Evolutionary conservation across 2,329 filamentous ascomycete genomes (phyloP).

Genomic region (Pyricularia grisea): DNA sequence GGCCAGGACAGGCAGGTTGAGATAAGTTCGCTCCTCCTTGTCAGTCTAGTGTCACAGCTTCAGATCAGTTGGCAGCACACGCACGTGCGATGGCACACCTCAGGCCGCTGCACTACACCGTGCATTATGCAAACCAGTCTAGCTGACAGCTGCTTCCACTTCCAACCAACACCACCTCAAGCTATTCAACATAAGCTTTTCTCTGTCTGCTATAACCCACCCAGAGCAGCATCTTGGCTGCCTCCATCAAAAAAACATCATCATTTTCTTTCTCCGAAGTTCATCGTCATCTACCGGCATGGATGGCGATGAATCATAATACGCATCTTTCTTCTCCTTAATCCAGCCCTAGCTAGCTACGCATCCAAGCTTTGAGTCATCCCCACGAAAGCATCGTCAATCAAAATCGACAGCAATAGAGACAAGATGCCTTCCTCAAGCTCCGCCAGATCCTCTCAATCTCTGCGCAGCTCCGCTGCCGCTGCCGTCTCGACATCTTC

Average conservation of each 20-base stretch:
- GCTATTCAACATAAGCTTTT: neutral
- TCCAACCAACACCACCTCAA: neutral
- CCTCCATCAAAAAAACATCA: neutral
- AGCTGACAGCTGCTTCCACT: neutral
- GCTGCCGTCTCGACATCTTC: slow-evolving; percentile 4
- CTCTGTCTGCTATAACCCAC: neutral
- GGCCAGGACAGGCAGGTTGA: neutral
- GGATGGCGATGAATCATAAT: neutral
- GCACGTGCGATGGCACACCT: neutral
- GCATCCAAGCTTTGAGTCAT: neutral
- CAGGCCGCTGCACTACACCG: neutral
- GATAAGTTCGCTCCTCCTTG: neutral
- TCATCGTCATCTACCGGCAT: neutral
- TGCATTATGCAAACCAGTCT: neutral
- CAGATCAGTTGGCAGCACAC: neutral
- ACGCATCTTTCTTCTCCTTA: neutral
- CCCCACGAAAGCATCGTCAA: neutral
- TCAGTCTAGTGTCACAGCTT: neutral
- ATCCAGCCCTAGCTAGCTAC: neutral
- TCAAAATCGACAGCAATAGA: neutral
- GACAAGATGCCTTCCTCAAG: slow-evolving; percentile 5
- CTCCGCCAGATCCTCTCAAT: slow-evolving; percentile 1
- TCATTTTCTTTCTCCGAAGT: neutral
- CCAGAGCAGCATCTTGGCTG: neutral
- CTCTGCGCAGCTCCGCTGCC: neutral